Evolutionary conservation across 306 rosid genomes (phyloP).

Genomic region (Clitoria ternatea): DNA sequence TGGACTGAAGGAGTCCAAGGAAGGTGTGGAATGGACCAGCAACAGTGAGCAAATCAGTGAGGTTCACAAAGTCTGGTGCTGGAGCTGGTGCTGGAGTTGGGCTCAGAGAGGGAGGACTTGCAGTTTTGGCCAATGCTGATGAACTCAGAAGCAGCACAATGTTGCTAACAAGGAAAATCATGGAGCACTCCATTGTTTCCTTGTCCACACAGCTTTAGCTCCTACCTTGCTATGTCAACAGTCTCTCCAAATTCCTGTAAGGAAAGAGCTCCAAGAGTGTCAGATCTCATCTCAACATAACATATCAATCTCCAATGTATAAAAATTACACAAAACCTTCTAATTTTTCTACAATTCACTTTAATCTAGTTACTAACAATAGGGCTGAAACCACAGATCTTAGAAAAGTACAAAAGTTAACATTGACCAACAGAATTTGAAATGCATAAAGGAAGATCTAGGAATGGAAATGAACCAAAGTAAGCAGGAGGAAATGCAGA

Average conservation of each 20-base stretch:
- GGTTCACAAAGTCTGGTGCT: constrained; percentile 62
- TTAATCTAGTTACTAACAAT: not conserved
- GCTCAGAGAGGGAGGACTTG: constrained; percentile 44
- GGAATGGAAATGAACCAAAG: not conserved
- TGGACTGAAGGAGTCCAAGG: constrained; percentile 66
- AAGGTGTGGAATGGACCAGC: constrained; percentile 93
- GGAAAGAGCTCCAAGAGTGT: constrained; percentile 4
- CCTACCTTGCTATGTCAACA: constrained; percentile 12
- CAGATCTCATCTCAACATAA: constrained; percentile 30
- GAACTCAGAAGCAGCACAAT: constrained; percentile 47
- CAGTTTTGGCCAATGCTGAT: constrained; percentile 60
- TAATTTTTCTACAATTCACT: not conserved
- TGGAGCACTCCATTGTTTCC: constrained; percentile 47
- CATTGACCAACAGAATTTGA: not conserved
- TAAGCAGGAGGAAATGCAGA: constrained; percentile 28
- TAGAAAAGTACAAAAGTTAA: constrained; percentile 21
- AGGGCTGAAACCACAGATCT: constrained; percentile 48
- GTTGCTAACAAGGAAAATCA: constrained; percentile 42
- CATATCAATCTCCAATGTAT: not conserved
- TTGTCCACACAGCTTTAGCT: not conserved
- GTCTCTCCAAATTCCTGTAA: constrained; percentile 72
- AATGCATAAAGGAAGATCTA: constrained; percentile 31
- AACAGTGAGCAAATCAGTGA: constrained; percentile 62
- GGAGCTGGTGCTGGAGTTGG: constrained; percentile 96
- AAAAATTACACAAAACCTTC: not conserved